phyloP scores from a whole-genome alignment of 495 filamentous ascomycete genomes.

The Ramalina peruviana region DNA sequence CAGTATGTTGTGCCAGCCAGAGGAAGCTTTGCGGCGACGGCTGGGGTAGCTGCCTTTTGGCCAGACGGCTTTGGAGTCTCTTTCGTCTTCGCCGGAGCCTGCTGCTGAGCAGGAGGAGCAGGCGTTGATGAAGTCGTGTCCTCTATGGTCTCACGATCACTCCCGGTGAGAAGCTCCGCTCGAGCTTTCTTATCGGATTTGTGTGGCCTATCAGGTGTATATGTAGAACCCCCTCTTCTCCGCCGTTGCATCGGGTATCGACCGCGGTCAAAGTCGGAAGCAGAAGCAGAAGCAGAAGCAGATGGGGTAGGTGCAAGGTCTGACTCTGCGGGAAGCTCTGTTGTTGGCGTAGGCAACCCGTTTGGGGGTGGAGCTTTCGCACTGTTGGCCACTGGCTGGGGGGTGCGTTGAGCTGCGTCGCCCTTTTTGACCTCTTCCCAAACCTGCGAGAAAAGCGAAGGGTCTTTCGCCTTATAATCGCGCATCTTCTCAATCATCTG shows the following conservation, averaged over 20 bases:
- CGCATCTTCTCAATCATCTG: conserved; percentile 25
- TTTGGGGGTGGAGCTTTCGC: neutral
- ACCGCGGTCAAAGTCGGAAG: conserved; percentile 16
- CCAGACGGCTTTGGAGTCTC: neutral
- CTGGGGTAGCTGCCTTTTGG: neutral
- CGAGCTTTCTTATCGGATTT: conserved; percentile 1
- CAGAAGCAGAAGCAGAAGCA: conserved; percentile 7
- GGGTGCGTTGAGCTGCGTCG: too few species aligned
- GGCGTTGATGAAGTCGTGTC: too few species aligned
- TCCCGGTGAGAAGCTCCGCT: neutral
- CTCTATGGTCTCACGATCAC: neutral
- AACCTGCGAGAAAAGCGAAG: conserved; percentile 19
- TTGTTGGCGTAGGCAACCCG: conserved; percentile 4
- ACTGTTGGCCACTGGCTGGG: too few species aligned
- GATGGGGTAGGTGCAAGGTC: conserved; percentile 5
- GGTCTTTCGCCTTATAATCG: conserved; percentile 23
- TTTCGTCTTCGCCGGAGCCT: neutral
- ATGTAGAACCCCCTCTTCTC: conserved; percentile 4
- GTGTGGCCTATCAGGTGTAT: neutral
- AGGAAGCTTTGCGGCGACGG: neutral
- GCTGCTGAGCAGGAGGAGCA: neutral
- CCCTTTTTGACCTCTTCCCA: conserved; percentile 24
- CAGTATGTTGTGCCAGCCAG: conserved; percentile 15
- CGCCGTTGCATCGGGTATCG: conserved; percentile 17
- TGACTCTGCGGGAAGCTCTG: conserved; percentile 9